Base-by-base conservation (phyloP, 1,284 basidiomycete genomes). In the Rhizoctonia solani region DNA sequence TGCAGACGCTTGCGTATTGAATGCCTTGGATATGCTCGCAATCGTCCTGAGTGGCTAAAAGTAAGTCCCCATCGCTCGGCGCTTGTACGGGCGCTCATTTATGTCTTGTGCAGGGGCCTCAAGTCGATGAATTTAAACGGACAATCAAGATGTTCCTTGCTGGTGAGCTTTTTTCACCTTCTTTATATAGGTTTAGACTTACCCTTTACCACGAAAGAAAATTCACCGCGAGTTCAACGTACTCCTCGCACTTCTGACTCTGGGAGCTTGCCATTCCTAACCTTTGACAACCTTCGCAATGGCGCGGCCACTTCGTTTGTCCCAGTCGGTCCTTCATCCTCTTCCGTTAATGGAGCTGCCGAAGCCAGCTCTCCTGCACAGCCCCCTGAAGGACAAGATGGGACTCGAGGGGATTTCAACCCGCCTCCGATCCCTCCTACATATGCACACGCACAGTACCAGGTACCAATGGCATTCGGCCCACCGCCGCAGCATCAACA, bases 1-100 rank as follows among this genome's bases (percentile, higher is more conserved):
- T 74, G 73, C 46, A 55, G 49, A 1, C 54, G 73, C 1, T 67
- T 74, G 42, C 72, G 73, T 5, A 66, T 74, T 27, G 72, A 74
- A 27, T 74, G 73, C 37, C 63, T 74, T 16, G 73, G 73, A 0
- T 74, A 70, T 65, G 69, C 69, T 11, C 59, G 54, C 11, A 71
- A 71, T 41, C 65, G 72, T n/a, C 73, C 73, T 1, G 68, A 69
- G 25, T 73, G 73, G 72, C 69, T 72, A 49, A 69, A 70, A 21
- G 68, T 68, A 14, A 34, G 68, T 61, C 23, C 61, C 52, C 61
- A 29, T 54, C 61, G 61, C 61, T 66, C 61, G 61, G 61, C 61
- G 61, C 61, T 66, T 66, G 61, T 54, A 41, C 29, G 19, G 25
- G 49, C 39, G 61, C 61, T 66, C 41, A 66, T 49, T 49, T 49